A percentile compares a stretch with the other conserved stretches of the same genome.
Evolutionary conservation across 768 basidiomycete genomes (phyloP).

Genomic region (Basidioascus undulatus): DNA sequence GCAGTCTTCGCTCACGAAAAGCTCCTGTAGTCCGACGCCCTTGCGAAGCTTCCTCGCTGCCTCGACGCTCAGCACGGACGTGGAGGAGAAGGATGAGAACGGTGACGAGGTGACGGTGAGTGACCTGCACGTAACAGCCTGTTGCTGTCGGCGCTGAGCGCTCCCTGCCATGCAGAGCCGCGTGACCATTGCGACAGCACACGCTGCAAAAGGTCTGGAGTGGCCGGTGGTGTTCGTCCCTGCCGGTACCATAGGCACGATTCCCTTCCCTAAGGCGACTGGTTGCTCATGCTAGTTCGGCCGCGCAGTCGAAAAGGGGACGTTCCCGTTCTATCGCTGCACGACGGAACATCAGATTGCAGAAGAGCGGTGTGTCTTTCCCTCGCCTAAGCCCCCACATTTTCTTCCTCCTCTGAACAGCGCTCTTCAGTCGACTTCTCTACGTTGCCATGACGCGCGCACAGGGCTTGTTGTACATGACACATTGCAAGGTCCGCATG

Average conservation of each 20-base stretch:
- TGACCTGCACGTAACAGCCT: too few species aligned
- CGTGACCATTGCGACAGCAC: conserved; percentile 65
- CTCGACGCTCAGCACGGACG: conserved; percentile 61
- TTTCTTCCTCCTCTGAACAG: not conserved
- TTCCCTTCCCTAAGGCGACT: not conserved
- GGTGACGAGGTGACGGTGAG: conserved; percentile 26
- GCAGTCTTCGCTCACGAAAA: too few species aligned
- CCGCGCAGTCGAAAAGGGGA: conserved; percentile 37
- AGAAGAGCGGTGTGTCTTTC: conserved; percentile 42
- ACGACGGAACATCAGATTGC: conserved; percentile 35
- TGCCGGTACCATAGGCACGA: conserved; percentile 27
- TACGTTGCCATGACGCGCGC: conserved; percentile 80
- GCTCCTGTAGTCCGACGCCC: conserved; percentile 22
- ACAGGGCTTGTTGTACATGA: conserved; percentile 40
- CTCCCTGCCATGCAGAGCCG: conserved; percentile 28
- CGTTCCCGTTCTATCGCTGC: conserved; percentile 44
- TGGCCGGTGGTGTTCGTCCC: conserved; percentile 76
- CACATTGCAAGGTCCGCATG: conserved; percentile 27
- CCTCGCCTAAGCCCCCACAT: not conserved
- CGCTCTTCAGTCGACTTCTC: conserved; percentile 37
- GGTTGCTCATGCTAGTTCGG: conserved; percentile 1
- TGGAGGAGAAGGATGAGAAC: conserved; percentile 32
- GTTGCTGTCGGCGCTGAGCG: not conserved
- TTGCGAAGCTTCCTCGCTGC: conserved; percentile 49
- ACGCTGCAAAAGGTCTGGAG: conserved; percentile 73